A percentile compares a stretch with the other conserved stretches of the same genome.
Evolutionary conservation across 345 rosid genomes (phyloP).

Genomic region (Aurinia saxatilis): DNA sequence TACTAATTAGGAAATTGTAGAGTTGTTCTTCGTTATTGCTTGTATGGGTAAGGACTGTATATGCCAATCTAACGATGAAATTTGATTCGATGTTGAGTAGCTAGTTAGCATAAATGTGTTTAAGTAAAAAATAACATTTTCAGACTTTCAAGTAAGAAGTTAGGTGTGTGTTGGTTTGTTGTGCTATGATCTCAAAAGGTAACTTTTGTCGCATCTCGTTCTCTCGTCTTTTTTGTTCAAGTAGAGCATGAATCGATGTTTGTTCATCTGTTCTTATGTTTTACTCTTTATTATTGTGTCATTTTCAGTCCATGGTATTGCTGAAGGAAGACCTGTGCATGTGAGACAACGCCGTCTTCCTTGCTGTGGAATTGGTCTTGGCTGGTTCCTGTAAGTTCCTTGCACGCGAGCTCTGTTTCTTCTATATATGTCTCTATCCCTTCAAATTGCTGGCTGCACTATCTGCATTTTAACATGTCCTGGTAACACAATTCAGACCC

Average conservation of each 20-base stretch:
- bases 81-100: background rate
- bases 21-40: background rate
- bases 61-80: background rate
- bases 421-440: background rate
- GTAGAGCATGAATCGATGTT: background rate
- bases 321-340: constrained; percentile 79
- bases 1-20: background rate
- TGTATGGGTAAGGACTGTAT: background rate
- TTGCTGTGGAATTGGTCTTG: constrained; percentile 83
- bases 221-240: background rate
- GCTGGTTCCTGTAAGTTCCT: constrained; percentile 80
- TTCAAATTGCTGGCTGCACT: background rate
- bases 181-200: background rate
- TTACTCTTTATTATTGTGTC: background rate
- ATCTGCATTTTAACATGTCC: background rate
- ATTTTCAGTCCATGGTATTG: constrained; percentile 62
- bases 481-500: background rate
- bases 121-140: too few relatives aligned
- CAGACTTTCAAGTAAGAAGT: background rate
- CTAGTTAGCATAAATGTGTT: background rate
- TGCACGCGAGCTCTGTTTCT: background rate
- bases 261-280: background rate
- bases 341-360: constrained; percentile 70
- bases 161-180: background rate
- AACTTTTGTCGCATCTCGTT: background rate